Percentiles rank a stretch among this genome's conserved stretches.
Conservation (phyloP, 2,329 filamentous ascomycete genomes). For the Geosmithia putterillii region DNA sequence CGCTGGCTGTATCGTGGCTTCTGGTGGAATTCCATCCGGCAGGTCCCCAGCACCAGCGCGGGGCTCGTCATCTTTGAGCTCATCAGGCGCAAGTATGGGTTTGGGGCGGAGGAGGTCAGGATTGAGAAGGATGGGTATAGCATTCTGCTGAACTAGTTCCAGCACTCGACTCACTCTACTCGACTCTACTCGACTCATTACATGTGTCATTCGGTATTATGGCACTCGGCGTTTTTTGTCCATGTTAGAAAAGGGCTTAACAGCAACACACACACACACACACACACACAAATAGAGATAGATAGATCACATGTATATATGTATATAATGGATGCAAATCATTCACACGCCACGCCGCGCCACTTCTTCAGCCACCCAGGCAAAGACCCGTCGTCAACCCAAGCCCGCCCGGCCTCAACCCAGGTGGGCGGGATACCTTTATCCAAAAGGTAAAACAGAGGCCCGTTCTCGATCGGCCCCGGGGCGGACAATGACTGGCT, state of each 20-base stretch:
- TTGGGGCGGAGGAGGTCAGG: slow-evolving; percentile 46
- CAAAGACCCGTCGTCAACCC: too few relatives aligned
- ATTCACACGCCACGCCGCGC: too few relatives aligned
- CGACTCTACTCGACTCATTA: too few relatives aligned
- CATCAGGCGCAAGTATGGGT: slow-evolving; percentile 59
- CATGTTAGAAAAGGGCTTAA: not conserved
- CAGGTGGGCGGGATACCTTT: too few relatives aligned
- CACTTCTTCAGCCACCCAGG: too few relatives aligned
- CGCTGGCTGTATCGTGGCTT: slow-evolving; percentile 62
- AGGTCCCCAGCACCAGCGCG: slow-evolving; percentile 66
- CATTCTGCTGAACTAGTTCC: slow-evolving; percentile 44
- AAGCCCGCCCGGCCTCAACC: too few relatives aligned
- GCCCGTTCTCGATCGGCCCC: too few relatives aligned
- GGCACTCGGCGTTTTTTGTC: too few relatives aligned
- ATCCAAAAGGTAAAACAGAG: too few relatives aligned
- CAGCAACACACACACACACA: not conserved
- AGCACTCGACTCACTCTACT: too few relatives aligned
- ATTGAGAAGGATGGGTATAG: slow-evolving; percentile 61
- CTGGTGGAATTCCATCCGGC: slow-evolving; percentile 58
- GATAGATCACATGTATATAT: not conserved
- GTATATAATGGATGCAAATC: not conserved
- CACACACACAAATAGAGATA: not conserved
- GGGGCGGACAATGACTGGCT: too few relatives aligned
- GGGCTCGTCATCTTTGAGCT: slow-evolving; percentile 71
- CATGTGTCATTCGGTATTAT: too few relatives aligned